Base-by-base conservation (phyloP, 2,329 filamentous ascomycete species). In the Venturia effusa region DNA sequence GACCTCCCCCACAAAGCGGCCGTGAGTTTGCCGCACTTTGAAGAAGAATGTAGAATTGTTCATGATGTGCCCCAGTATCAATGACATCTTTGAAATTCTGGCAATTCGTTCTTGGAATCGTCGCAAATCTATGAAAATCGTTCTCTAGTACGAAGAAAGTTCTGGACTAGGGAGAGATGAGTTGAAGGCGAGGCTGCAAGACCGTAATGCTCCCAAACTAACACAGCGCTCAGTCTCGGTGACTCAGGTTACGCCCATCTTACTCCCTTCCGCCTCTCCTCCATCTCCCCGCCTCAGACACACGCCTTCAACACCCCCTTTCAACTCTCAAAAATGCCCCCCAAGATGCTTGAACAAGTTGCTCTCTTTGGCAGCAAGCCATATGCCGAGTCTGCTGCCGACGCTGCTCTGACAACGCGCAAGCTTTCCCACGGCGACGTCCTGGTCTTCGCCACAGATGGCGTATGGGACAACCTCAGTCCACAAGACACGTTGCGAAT, bases 241-340 rank as follows among this genome's bases (percentile, higher is more conserved):
- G 94, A 99, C 77, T 97, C 92, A 32, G 94, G 94, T 39, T 97
- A 92, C 74, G 83, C 97, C 64, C 88, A 96, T 66, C 81, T 97
- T 66, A 86, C 92, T 17, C 83, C 90, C 32, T 95, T 93, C 68
- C 90, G 89, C 17, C 89, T 99, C 39, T 88, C 94, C 74, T 84
- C 88, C 64, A 88, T 86, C 71, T 96, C 92, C 1, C 84, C 87
- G 59, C 88, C 91, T 30, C 94, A 99, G 76, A 97, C 92, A 0
- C 94, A 99, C 74, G 92, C 88, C 54, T 99, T 99, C 82, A 99
- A 99, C 76, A 97, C 94, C 0, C 94, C 94, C 0, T 99, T 90
- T 72, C 94, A 99, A 75, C 83, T 99, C 48, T 93, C 91, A 63
- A 86, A 96, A 62, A 87, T 97, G 8, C 93, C 94, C 0, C 84